Conservation (phyloP, 2,329 filamentous ascomycete species). For the Nemania diffusa region DNA sequence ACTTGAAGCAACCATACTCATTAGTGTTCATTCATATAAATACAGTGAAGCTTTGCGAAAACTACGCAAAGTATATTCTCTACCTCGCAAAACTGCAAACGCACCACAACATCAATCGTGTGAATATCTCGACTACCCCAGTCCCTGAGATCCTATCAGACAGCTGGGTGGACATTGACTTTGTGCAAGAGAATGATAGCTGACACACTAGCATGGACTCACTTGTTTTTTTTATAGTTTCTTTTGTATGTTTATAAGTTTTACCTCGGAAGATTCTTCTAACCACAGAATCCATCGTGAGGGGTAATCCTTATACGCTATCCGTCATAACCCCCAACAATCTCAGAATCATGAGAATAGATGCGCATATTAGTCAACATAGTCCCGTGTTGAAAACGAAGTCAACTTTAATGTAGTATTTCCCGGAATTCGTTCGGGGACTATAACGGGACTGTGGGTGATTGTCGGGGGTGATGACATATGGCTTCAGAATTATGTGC, state of each 20-base stretch:
- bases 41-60: conserved; percentile 8
- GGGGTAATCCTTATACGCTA: no score
- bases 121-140: not conserved
- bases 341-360: no score
- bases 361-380: not conserved
- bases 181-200: no score
- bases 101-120: not conserved
- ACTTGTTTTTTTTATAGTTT: no score
- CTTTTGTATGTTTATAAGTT: no score
- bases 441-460: not conserved
- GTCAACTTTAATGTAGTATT: not conserved
- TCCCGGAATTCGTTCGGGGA: not conserved
- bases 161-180: no score
- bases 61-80: not conserved
- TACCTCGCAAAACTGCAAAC: not conserved
- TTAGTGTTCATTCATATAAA: not conserved
- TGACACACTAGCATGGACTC: no score
- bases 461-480: conserved; percentile 10
- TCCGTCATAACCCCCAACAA: no score
- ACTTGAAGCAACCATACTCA: not conserved
- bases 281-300: no score
- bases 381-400: not conserved
- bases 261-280: no score
- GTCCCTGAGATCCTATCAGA: not conserved
- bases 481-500: conserved; percentile 12